Evolutionary conservation across 2,329 filamentous ascomycete species (phyloP).

Genomic region (Elsinoe perseae): DNA sequence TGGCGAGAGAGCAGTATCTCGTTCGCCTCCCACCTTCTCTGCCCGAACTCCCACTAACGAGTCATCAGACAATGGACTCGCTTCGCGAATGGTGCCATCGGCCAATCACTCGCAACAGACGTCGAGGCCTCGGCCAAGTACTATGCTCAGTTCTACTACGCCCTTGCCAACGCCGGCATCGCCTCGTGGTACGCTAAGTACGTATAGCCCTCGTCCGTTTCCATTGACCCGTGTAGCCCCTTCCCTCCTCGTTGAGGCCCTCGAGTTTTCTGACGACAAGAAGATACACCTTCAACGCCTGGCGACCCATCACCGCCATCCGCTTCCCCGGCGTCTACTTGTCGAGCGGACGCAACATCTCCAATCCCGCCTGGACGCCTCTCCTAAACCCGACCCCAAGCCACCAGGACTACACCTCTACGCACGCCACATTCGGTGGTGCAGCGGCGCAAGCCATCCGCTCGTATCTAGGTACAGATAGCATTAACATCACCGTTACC

Average conservation of each 20-base stretch:
- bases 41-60: neutral
- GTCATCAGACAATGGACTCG: conserved; percentile 23
- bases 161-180: conserved; percentile 27
- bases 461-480: conserved; percentile 22
- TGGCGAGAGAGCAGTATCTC: conserved; percentile 26
- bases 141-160: conserved; percentile 27
- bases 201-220: neutral
- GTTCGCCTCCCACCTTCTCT: conserved; percentile 1
- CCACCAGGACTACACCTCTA: conserved; percentile 27
- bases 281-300: conserved; percentile 22
- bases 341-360: conserved; percentile 22
- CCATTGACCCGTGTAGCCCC: neutral
- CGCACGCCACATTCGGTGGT: conserved; percentile 26
- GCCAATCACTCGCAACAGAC: conserved; percentile 21
- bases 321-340: conserved; percentile 22
- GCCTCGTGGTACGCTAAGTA: conserved; percentile 26
- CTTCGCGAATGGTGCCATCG: conserved; percentile 24
- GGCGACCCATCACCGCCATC: conserved; percentile 25
- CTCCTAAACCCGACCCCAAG: conserved; percentile 24
- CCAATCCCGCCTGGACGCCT: conserved; percentile 23
- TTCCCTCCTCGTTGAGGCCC: neutral
- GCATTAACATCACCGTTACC: conserved; percentile 22
- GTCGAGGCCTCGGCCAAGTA: conserved; percentile 25
- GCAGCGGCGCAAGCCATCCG: conserved; percentile 25
- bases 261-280: neutral